Evolutionary conservation across 352 stramenopile genomes (phyloP), one percentile per base, ranked within the genome.

Genomic region (Globisporangium emineosum): DNA sequence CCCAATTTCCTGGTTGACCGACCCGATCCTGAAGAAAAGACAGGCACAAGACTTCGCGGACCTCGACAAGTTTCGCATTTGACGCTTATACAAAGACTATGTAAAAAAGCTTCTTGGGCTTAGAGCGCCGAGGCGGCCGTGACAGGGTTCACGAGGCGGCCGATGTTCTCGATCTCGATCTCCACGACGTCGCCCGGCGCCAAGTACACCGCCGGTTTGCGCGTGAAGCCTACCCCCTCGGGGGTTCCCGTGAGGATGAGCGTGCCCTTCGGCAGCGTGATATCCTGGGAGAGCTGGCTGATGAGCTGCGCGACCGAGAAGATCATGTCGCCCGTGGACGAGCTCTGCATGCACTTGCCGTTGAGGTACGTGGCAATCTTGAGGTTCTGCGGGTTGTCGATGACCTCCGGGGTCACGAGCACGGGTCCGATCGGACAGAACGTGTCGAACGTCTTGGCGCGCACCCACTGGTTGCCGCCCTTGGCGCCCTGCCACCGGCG

Each of bases 161-260:
- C 93, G 62, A 98, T 97, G 33, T 72, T 67, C 56, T 97, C 85
- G 65, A 98, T 97, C 69, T 94, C 81, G 66, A 96, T 89, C 68
- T 97, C 89, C 40, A 97, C 86, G 47, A 93, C 77, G 66, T 98
- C 91, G 5, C 93, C 93, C 7, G 88, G 81, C 19, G 83, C 79
- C 17, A 98, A 68, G 66, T 79, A 98, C 42, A 96, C 66, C 0
- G 89, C 88, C 23, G 92, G 91, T 60, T 88, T 92, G 37, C 90
- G 77, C 65, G 91, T 91, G 51, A 92, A 91, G 64, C 91, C 91
- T 21, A 97, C 91, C 35, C 91, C 90, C 69, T 96, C 88, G 3
- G 91, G 90, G 0, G 91, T 97, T 42, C 91, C 91, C 12, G 91
- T 97, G 56, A 97, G 79, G 49, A 97, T 97, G 27, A 97, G 70